These are phyloP conservation scores for Cardamine chenopodiifolia DNA, from an alignment of 345 rosid genomes.

Conservation along the genomic window DNA sequence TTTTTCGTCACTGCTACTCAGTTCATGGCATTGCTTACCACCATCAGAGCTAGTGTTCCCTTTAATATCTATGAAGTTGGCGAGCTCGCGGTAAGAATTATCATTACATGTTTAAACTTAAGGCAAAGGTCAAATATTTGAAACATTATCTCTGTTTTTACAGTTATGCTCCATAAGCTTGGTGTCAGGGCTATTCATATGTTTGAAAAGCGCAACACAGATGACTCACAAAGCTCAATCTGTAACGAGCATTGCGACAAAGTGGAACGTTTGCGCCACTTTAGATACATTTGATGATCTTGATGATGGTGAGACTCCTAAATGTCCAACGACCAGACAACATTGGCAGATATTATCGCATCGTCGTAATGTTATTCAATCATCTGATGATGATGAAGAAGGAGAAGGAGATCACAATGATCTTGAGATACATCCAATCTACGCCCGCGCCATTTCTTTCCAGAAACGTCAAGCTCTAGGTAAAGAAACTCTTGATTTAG, in stretches of 20 bases:
- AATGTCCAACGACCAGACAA: constrained; percentile 31
- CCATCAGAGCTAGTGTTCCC: constrained; percentile 58
- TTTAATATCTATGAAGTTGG: constrained; percentile 75
- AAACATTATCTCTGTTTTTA: constrained; percentile 1
- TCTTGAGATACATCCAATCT: constrained; percentile 60
- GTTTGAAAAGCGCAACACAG: constrained; percentile 80
- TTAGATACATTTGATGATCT: constrained; percentile 61
- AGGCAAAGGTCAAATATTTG: background rate
- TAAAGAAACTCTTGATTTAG: constrained; percentile 33
- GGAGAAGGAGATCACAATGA: constrained; percentile 62
- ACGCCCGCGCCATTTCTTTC: constrained; percentile 63
- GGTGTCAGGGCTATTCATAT: constrained; percentile 79
- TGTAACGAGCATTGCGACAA: constrained; percentile 71
- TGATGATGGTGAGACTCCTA: constrained; percentile 62
- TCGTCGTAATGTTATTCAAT: constrained; percentile 40
- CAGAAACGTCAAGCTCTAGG: constrained; percentile 91
- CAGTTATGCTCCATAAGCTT: constrained; percentile 82
- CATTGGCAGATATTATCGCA: constrained; percentile 37
- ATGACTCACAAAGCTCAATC: constrained; percentile 83
- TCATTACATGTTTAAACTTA: background rate
- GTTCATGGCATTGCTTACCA: constrained; percentile 62
- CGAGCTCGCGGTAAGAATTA: constrained; percentile 60
- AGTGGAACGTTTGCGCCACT: constrained; percentile 84
- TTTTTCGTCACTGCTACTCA: constrained; percentile 77
- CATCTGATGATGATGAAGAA: constrained; percentile 63